phyloP scores from a whole-genome alignment of 805 yeast species.

The Kodamaea kakaduensis region DNA sequence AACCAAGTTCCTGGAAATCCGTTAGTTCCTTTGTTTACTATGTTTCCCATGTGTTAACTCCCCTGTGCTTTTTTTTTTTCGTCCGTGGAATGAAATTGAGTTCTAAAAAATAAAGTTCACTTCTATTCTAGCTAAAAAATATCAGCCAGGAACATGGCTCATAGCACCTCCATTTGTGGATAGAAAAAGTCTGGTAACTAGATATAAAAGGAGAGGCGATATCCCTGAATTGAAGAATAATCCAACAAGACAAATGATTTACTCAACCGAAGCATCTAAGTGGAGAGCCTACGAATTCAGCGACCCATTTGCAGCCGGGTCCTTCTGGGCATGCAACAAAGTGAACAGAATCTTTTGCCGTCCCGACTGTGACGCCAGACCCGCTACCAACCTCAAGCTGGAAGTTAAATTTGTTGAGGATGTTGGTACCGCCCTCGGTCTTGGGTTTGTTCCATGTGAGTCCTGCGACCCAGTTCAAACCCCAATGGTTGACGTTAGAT shows the following conservation, averaged over 20 bases:
- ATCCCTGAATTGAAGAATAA: background rate
- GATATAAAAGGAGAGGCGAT: slow-evolving; percentile 2
- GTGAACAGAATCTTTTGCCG: slow-evolving; percentile 49
- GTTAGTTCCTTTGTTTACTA: too few species aligned
- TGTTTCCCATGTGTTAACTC: too few species aligned
- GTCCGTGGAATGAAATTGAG: too few species aligned
- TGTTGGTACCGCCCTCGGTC: slow-evolving; percentile 37
- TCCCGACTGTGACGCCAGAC: slow-evolving; percentile 60
- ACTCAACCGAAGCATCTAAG: slow-evolving; percentile 42
- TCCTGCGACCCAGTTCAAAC: slow-evolving; percentile 50
- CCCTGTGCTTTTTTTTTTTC: too few species aligned
- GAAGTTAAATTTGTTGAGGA: slow-evolving; percentile 45
- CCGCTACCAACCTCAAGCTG: slow-evolving; percentile 37
- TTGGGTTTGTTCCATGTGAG: slow-evolving; percentile 50
- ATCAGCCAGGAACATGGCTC: too few species aligned
- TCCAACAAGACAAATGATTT: slow-evolving; percentile 13
- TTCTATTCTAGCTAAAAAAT: too few species aligned
- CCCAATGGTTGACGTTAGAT: slow-evolving; percentile 44
- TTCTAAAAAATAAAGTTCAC: too few species aligned
- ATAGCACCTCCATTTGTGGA: too few species aligned
- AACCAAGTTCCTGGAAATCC: too few species aligned
- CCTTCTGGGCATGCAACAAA: slow-evolving; percentile 51
- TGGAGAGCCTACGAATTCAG: slow-evolving; percentile 64
- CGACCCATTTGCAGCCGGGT: slow-evolving; percentile 62
- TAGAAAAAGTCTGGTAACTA: too few species aligned